Evolutionary conservation across 148 eudicot genomes (phyloP), one percentile per base, ranked within the genome.

Genomic region (Dysphania ambrosioides): DNA sequence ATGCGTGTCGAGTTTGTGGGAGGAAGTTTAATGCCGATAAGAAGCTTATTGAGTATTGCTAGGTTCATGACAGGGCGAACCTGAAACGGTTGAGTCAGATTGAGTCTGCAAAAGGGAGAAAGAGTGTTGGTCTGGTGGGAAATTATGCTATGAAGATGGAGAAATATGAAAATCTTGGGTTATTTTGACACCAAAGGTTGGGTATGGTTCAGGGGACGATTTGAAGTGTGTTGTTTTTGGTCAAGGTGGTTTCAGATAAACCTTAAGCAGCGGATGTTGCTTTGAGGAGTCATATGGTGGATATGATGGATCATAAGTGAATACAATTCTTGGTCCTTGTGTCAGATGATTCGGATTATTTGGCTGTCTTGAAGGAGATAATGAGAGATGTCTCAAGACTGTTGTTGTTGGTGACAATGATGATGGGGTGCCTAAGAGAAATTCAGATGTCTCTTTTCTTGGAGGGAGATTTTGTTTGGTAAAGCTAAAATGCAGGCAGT

Each of bases 151-250:
- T 82, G 81, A 90, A 93, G 74, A 90, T 90, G 90, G 89, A 90
- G 55, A 93, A 88, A 76, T 93, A 85, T 82, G 84, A 72, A 80
- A 82, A 67, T 80, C 77, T 34, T 81, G 85, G 72, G 90, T 86
- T 68, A 72, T 93, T 78, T 78, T 90, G 83, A 86, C 85, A 27
- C 96, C 96, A 3, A 87, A 82, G 72, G 84, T 86, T 24, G 96
- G 98, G 77, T 88, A 90, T 71, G 92, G 96, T 53, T 82, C 89
- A 75, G 87, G 82, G 0, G 91, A 89, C 27, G 96, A 90, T 68
- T 57, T 93, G 76, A 87, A 85, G 73, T 85, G 90, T 41, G 98
- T 92, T 24, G 96, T 90, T 87, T 77, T 86, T 92, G 93, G 98
- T 93, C 18, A 80, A 78, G 80, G 68, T 75, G 6, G 91, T 93